These are phyloP conservation scores for Agastache rugosa DNA, from an alignment of 257 asterid genomes.

Conservation along the genomic window DNA sequence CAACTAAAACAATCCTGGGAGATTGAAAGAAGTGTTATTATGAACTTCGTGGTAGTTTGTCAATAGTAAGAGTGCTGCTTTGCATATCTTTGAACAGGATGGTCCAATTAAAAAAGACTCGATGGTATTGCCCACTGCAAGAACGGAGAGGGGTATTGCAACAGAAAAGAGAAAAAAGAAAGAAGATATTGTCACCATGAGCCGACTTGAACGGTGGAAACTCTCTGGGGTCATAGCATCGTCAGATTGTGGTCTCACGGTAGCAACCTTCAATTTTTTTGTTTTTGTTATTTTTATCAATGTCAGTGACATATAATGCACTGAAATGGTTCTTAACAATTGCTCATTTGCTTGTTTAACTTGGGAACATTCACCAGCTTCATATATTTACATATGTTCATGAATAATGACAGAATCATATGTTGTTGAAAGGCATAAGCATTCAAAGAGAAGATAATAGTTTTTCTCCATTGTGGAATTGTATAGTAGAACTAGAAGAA, in stretches of 20 bases:
- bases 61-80: conserved; percentile 10
- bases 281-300: not conserved
- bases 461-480: not conserved
- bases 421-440: not conserved
- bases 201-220: conserved; percentile 70
- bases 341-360: not conserved
- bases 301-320: conserved; percentile 8
- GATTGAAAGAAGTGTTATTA: not conserved
- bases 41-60: not conserved
- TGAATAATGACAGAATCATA: not conserved
- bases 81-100: conserved; percentile 51
- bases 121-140: conserved; percentile 34
- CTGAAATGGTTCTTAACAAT: not conserved
- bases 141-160: conserved; percentile 39
- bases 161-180: conserved; percentile 42
- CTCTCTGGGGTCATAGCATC: conserved; percentile 75
- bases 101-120: conserved; percentile 70
- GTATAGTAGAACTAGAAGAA: not conserved
- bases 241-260: conserved; percentile 65
- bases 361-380: not conserved
- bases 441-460: not conserved
- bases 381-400: not conserved
- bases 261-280: conserved; percentile 33
- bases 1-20: not conserved
- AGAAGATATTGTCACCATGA: conserved; percentile 45